These are phyloP conservation scores for Claviceps humidiphila DNA, from an alignment of 2,329 filamentous ascomycete species.

Conservation along the genomic window DNA sequence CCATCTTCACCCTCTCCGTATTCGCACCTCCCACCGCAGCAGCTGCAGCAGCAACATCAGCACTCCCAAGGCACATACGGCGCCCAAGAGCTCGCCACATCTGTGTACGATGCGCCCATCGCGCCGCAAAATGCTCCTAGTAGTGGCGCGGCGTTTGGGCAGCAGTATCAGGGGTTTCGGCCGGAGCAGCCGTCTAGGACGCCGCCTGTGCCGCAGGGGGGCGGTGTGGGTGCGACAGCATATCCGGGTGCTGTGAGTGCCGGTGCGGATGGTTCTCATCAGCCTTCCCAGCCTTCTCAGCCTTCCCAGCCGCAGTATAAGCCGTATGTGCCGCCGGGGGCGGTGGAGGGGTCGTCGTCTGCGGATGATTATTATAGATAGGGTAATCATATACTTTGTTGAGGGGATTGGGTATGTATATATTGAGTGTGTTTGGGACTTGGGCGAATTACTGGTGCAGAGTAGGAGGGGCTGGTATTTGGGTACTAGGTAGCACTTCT, in stretches of 20 bases:
- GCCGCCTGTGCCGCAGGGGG: neutral
- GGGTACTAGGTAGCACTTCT: too few relatives aligned
- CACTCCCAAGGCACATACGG: constrained; percentile 57
- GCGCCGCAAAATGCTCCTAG: constrained; percentile 33
- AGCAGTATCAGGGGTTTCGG: constrained; percentile 25
- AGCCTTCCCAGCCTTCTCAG: constrained; percentile 10
- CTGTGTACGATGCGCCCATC: constrained; percentile 63
- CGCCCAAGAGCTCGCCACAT: constrained; percentile 66
- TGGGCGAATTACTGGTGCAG: too few relatives aligned
- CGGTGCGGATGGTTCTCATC: neutral
- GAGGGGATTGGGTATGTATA: neutral
- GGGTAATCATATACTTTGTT: neutral
- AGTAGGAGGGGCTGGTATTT: too few relatives aligned
- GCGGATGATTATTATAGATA: constrained; percentile 45
- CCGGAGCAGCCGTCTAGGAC: neutral
- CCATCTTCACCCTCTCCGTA: constrained; percentile 36
- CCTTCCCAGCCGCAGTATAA: constrained; percentile 37
- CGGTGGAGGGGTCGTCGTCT: constrained; percentile 36
- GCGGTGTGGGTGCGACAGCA: neutral
- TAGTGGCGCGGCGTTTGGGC: constrained; percentile 14
- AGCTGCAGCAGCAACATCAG: constrained; percentile 15
- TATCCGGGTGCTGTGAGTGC: too few relatives aligned
- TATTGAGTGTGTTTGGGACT: neutral
- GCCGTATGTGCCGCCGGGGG: constrained; percentile 40
- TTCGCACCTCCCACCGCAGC: constrained; percentile 23